phyloP scores from a whole-genome alignment of 2,329 filamentous ascomycete species.

The Colletotrichum sp. region DNA sequence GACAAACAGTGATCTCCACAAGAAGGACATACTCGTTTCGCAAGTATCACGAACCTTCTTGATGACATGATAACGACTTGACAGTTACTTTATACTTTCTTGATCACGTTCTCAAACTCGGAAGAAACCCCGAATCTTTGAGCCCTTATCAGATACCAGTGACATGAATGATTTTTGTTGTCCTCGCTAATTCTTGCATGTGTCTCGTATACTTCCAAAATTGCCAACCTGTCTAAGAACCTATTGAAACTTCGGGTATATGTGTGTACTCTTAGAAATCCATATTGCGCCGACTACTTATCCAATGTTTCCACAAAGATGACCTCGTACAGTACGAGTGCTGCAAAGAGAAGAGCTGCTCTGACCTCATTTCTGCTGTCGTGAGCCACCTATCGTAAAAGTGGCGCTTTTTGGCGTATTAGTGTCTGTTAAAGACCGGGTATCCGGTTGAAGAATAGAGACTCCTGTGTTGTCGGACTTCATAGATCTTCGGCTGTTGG shows the following conservation, averaged over 20 bases:
- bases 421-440: not conserved
- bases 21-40: not conserved
- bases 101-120: not conserved
- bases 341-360: not conserved
- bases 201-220: not conserved
- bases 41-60: not conserved
- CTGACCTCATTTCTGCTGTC: not conserved
- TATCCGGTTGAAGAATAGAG: not conserved
- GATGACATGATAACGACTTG: not conserved
- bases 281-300: not conserved
- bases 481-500: not conserved
- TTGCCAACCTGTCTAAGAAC: not conserved
- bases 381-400: not conserved
- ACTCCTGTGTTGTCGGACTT: not conserved
- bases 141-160: not conserved
- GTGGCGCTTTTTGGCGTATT: not conserved
- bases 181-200: not conserved
- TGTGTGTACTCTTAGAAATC: not conserved
- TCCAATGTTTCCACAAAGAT: not conserved
- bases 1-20: not conserved
- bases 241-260: not conserved
- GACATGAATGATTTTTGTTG: not conserved
- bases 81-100: accelerated
- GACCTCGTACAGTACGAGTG: not conserved
- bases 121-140: not conserved